Evolutionary conservation across 1,139 yeast species (phyloP).

Genomic region (Yamadazyma epiphylla): DNA sequence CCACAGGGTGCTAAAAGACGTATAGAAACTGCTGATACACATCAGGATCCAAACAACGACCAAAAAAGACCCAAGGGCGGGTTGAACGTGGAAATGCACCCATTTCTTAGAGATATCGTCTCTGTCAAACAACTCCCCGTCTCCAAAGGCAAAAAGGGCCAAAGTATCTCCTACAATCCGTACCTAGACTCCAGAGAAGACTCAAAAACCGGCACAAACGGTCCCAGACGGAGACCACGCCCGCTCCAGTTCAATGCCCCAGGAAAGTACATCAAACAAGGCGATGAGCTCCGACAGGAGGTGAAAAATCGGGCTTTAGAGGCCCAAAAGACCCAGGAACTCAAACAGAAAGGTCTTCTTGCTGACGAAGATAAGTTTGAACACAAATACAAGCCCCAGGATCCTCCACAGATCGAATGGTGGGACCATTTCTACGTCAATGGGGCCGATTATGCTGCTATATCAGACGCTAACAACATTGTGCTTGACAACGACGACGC

Average conservation of each 20-base stretch:
- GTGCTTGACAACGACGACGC: slow-evolving; percentile 37
- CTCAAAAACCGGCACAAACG: no score
- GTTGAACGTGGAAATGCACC: slow-evolving; percentile 57
- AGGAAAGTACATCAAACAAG: slow-evolving; percentile 62
- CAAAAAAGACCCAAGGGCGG: slow-evolving; percentile 26
- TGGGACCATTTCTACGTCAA: slow-evolving; percentile 64
- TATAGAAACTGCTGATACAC: no score
- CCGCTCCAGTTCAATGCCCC: slow-evolving; percentile 49
- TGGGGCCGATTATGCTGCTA: slow-evolving; percentile 23
- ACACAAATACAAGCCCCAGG: slow-evolving; percentile 37
- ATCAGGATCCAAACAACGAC: neutral
- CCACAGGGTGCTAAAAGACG: no score
- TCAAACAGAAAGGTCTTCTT: slow-evolving; percentile 39
- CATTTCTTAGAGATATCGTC: slow-evolving; percentile 41
- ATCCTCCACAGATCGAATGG: slow-evolving; percentile 73
- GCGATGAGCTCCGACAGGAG: slow-evolving; percentile 45
- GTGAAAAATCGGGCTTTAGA: no score
- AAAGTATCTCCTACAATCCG: slow-evolving; percentile 39
- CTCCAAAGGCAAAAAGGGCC: no score
- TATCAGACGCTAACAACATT: slow-evolving; percentile 16
- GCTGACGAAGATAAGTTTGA: slow-evolving; percentile 52
- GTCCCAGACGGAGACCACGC: slow-evolving; percentile 20
- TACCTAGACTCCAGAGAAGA: slow-evolving; percentile 40
- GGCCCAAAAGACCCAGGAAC: no score
- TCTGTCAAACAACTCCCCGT: slow-evolving; percentile 21